phyloP scores from a whole-genome alignment of 2,329 filamentous ascomycete species.

The Aquanectria penicillioides region DNA sequence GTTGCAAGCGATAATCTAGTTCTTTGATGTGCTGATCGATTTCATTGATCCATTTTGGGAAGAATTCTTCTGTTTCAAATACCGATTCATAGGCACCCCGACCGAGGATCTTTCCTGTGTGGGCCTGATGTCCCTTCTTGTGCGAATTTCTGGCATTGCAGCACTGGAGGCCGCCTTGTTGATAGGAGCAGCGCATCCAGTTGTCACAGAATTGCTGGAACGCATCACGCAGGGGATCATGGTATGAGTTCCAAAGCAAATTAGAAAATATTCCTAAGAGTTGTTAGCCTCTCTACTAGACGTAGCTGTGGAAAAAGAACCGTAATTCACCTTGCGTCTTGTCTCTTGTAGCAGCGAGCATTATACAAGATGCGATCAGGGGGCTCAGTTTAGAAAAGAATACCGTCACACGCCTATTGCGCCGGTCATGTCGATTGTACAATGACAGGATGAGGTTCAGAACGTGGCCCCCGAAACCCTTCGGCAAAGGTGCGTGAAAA shows the following conservation, averaged over 20 bases:
- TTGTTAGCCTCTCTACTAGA: background rate
- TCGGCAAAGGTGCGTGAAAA: background rate
- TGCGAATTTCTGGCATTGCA: slow-evolving; percentile 3
- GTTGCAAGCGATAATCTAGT: background rate
- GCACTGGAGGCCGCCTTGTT: background rate
- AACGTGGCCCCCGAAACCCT: slow-evolving; percentile 11
- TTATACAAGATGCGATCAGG: slow-evolving; percentile 1
- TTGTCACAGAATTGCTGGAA: slow-evolving; percentile 13
- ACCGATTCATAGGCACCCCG: background rate
- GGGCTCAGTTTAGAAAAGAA: background rate
- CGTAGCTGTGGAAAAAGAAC: background rate
- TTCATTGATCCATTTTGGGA: background rate
- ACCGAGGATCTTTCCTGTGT: background rate
- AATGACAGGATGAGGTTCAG: slow-evolving; percentile 17
- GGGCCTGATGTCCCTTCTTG: slow-evolving; percentile 7
- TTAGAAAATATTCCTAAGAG: background rate
- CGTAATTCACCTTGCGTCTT: background rate
- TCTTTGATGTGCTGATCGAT: background rate
- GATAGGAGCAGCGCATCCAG: slow-evolving; percentile 13
- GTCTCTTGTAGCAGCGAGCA: background rate
- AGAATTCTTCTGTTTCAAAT: background rate
- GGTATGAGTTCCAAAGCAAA: background rate
- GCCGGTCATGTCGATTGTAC: background rate
- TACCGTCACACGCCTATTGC: background rate
- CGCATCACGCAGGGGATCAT: background rate